phyloP scores from a whole-genome alignment of 2,329 filamentous ascomycete species.

The Cryphonectria japonica region DNA sequence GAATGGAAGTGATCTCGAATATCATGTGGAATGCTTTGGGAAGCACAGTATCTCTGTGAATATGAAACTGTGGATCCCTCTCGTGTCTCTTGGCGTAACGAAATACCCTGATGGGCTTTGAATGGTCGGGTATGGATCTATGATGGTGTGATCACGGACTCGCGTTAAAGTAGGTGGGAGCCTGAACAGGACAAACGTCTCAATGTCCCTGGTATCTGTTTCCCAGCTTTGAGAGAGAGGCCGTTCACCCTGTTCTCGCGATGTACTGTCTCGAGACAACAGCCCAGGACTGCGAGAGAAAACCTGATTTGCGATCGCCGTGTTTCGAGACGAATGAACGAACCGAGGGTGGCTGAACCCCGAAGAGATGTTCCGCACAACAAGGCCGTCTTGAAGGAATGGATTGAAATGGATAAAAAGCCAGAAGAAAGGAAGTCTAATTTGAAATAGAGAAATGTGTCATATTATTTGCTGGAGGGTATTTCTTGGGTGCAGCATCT shows the following conservation, averaged over 20 bases:
- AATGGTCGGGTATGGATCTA: not conserved
- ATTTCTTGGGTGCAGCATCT: not conserved
- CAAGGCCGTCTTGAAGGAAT: not conserved
- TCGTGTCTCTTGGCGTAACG: not conserved
- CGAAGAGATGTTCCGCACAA: not conserved
- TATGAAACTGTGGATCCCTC: not conserved
- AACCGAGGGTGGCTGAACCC: not conserved
- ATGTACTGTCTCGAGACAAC: not conserved
- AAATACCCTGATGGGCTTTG: not conserved
- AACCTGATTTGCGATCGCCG: not conserved
- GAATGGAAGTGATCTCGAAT: constrained; percentile 5
- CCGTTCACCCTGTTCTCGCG: not conserved
- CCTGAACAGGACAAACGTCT: not conserved
- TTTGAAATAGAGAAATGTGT: not conserved
- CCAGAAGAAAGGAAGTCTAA: not conserved
- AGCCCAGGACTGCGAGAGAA: not conserved
- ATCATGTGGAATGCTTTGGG: constrained; percentile 6
- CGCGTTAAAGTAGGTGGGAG: not conserved
- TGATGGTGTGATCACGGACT: not conserved
- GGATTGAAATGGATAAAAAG: not conserved
- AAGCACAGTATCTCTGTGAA: constrained; percentile 8
- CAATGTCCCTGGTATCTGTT: not conserved
- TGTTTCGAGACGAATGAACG: not conserved
- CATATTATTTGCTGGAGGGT: not conserved
- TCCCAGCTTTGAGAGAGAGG: not conserved